These are phyloP conservation scores for Pneumocystis sp. DNA, from an alignment of 1,139 yeast species.

Conservation along the genomic window DNA sequence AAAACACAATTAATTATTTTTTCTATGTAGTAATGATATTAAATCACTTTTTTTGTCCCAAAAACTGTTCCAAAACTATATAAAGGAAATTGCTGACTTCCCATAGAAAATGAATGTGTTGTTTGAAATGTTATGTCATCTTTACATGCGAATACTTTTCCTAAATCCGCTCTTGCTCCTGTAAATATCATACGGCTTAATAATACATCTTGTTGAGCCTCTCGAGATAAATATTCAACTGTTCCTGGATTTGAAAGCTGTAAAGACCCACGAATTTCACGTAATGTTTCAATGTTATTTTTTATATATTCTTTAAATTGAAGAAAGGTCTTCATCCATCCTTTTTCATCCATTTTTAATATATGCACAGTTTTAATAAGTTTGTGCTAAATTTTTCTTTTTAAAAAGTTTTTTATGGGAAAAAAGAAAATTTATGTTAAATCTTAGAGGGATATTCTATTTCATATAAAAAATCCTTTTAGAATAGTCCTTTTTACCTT, in stretches of 20 bases:
- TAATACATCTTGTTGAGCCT: constrained; percentile 85
- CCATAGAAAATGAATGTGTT: constrained; percentile 82
- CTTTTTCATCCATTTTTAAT: neutral
- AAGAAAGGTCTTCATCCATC: neutral
- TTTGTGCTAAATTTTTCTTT: neutral
- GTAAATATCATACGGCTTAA: constrained; percentile 82
- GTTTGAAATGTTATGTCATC: constrained; percentile 95
- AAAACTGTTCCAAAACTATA: constrained; percentile 84
- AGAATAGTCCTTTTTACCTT: too few relatives aligned
- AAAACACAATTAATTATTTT: neutral
- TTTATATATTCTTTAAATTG: neutral
- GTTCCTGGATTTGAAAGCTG: constrained; percentile 88
- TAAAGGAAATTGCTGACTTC: constrained; percentile 68
- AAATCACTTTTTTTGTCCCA: constrained; percentile 71
- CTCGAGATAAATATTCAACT: constrained; percentile 83
- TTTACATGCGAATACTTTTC: constrained; percentile 57
- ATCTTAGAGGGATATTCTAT: too few relatives aligned
- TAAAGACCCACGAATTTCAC: constrained; percentile 52
- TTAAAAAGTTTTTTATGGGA: neutral
- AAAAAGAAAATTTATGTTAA: neutral
- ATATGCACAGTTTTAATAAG: neutral
- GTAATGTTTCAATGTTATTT: neutral
- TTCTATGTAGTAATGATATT: constrained; percentile 32
- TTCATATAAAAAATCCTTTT: neutral
- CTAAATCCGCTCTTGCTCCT: constrained; percentile 91